Conservation (phyloP, 176 grass and related monocot genomes). For the Triticum monococcum region DNA sequence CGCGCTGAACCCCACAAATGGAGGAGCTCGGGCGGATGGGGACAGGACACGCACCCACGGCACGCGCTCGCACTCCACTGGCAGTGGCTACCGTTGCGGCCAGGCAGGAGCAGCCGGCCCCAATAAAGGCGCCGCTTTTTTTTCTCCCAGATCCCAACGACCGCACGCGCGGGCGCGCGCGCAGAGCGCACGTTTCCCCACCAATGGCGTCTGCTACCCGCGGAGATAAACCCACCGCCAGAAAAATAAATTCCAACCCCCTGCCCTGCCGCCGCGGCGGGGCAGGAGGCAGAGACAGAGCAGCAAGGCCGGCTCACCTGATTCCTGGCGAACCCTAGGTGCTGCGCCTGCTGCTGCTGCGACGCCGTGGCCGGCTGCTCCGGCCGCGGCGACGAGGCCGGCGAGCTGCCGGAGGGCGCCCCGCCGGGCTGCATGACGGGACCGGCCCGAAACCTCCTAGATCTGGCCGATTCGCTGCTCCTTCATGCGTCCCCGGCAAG, state of each 20-base stretch:
- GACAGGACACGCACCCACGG: constrained; percentile 11
- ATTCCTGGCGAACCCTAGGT: constrained; percentile 52
- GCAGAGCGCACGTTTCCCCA: constrained; percentile 11
- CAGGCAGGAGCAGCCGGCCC: constrained; percentile 8
- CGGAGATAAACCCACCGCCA: neutral
- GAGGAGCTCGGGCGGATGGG: constrained; percentile 9
- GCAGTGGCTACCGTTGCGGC: constrained; percentile 25
- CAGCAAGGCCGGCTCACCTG: constrained; percentile 33
- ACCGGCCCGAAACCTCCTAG: neutral
- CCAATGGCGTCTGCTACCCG: constrained; percentile 35
- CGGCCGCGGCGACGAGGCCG: constrained; percentile 47
- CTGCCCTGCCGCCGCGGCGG: neutral
- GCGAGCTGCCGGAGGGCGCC: constrained; percentile 36
- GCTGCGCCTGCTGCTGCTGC: constrained; percentile 33
- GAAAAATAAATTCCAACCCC: constrained; percentile 38
- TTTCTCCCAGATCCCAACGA: constrained; percentile 48
- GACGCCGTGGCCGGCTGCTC: constrained; percentile 3
- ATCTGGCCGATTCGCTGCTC: neutral
- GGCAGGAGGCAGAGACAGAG: neutral
- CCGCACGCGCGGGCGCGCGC: constrained; percentile 14
- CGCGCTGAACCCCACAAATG: neutral
- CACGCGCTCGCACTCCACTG: constrained; percentile 13
- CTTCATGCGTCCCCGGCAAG: neutral
- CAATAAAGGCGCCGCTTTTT: constrained; percentile 35
- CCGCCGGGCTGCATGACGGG: constrained; percentile 42